Base-by-base conservation (phyloP, 2,329 filamentous ascomycete genomes). In the Pestalotiopsis sp. region DNA sequence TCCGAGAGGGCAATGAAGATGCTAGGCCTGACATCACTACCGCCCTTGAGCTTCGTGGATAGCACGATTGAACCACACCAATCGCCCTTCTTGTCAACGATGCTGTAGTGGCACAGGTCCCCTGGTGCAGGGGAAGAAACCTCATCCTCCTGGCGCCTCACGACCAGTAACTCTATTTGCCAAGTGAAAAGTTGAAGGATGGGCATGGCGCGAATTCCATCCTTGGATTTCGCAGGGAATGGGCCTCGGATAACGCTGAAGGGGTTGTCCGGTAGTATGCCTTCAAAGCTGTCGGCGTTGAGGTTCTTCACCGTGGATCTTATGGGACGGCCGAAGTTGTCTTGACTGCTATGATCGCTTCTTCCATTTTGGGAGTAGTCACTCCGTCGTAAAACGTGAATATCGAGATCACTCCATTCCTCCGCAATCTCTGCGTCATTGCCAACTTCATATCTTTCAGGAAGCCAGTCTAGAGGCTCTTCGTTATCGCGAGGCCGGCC, bases 61-160 rank as follows among this genome's bases (percentile, higher is more conserved):
- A 59, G 11, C 7, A 58, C 20, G 4, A 58, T 58, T 4, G n/a
- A 25, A 3, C 56, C 56, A 31, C 56, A 58, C 56, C 56, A 58
- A 13, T 58, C 56, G 1, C 20, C 56, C 3, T 11, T 25, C 0
- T 31, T 13, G 23, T 59, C 56, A 20, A 17, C 56, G 20, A 59
- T n/a, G 6, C 17, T 13, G 0, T 27, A 17, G 0, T 23, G 57
- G 12, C 13, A 13, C 4, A 9, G 20, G 7, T 36, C 25, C 1
- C 23, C 23, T 1, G 23, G 57, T 4, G 20, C 20, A 0, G 7
- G 1, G 23, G 1, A 1, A 2, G 17, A 12, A 2, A 12, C 4
- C 0, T 4, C 31, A 13, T 4, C 27, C 23, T 36, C 57, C 12
- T 59, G 4, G 57, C 12, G 20, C 11, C 4, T 3, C 1, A 31